These are phyloP conservation scores for Gastrolobium villosum DNA, from an alignment of 306 rosid species.

Conservation along the genomic window DNA sequence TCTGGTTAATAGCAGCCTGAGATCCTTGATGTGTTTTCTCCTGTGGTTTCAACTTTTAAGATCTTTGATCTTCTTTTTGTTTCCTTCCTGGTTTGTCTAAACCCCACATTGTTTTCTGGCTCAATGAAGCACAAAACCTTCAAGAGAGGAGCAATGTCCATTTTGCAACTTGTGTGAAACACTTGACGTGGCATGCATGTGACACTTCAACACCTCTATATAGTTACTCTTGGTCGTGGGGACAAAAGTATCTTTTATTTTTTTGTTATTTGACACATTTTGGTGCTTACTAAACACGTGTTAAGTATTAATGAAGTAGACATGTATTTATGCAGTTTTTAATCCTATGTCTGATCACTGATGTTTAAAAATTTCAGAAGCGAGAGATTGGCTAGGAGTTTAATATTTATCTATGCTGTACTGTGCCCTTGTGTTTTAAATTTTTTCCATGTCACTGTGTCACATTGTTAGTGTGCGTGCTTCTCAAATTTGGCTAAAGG, in stretches of 20 bases:
- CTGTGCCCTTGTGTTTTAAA: neutral
- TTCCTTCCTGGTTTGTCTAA: no score
- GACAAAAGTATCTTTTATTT: no score
- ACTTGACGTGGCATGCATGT: no score
- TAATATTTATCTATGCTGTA: neutral
- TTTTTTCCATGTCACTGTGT: neutral
- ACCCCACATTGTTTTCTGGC: no score
- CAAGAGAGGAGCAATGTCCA: no score
- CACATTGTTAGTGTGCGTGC: neutral
- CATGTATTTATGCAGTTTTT: neutral
- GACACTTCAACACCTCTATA: no score
- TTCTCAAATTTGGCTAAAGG: conserved; percentile 13
- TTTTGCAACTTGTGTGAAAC: no score
- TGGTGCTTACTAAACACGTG: neutral
- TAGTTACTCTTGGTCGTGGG: no score
- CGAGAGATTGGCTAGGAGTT: neutral
- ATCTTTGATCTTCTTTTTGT: no score
- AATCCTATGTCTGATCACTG: neutral
- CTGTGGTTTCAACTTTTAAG: no score
- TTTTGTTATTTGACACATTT: neutral
- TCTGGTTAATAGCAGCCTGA: neutral
- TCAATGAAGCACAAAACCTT: no score
- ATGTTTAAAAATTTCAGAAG: neutral
- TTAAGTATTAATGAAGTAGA: neutral
- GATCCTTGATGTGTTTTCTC: no score